phyloP scores from a whole-genome alignment of 345 rosid species.

The Conringia planisiliqua region DNA sequence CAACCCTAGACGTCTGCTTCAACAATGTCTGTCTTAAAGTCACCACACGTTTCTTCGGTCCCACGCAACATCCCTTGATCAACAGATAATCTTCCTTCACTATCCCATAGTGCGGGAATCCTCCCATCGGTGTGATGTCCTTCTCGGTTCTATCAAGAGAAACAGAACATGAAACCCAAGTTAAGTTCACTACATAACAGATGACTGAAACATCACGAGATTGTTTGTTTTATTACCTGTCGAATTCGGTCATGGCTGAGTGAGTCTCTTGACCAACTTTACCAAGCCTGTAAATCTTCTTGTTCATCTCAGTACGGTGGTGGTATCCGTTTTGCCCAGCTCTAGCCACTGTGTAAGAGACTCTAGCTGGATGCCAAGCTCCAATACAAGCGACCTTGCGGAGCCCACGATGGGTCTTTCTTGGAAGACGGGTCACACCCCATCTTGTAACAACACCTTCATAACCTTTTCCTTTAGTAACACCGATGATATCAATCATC shows the following conservation, averaged over 20 bases:
- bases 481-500: constrained; percentile 80
- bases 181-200: neutral
- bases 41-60: constrained; percentile 90
- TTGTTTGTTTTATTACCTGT: too few relatives aligned
- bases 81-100: constrained; percentile 75
- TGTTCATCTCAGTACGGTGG: constrained; percentile 90
- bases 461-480: constrained; percentile 85
- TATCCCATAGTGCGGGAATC: constrained; percentile 83
- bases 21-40: constrained; percentile 70
- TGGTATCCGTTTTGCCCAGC: constrained; percentile 98
- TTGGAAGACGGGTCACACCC: constrained; percentile 91
- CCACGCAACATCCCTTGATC: constrained; percentile 87
- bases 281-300: constrained; percentile 76
- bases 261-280: constrained; percentile 66
- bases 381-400: constrained; percentile 96
- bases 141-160: constrained; percentile 77
- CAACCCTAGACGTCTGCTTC: constrained; percentile 71
- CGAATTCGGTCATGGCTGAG: constrained; percentile 66
- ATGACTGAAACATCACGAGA: neutral
- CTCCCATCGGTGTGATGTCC: constrained; percentile 81
- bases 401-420: constrained; percentile 89
- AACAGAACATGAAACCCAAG: too few relatives aligned
- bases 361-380: constrained; percentile 96
- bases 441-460: constrained; percentile 94
- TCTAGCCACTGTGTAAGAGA: constrained; percentile 88